A percentile compares a stretch with the other conserved stretches of the same genome.
Conservation (phyloP, 805 yeast genomes). For the Zygoascus flipseniorum region DNA sequence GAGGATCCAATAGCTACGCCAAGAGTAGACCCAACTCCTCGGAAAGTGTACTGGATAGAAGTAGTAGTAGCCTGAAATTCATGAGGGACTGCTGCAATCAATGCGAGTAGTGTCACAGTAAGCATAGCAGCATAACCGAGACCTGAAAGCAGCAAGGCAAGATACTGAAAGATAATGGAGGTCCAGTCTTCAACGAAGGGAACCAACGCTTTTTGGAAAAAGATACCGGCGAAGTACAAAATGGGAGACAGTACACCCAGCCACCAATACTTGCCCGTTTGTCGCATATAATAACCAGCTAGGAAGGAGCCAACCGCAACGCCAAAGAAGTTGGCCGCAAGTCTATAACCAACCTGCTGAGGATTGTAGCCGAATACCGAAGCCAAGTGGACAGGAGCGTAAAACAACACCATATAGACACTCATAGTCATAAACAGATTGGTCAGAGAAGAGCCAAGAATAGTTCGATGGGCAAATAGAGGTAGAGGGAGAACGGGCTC, state of each 20-base stretch:
- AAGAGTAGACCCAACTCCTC: slow-evolving; percentile 79
- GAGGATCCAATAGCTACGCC: slow-evolving; percentile 69
- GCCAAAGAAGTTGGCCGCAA: slow-evolving; percentile 50
- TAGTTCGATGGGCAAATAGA: slow-evolving; percentile 50
- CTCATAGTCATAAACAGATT: slow-evolving; percentile 69
- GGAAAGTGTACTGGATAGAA: slow-evolving; percentile 80
- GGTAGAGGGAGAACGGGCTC: slow-evolving; percentile 65
- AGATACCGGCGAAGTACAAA: slow-evolving; percentile 40
- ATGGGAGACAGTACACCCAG: slow-evolving; percentile 38
- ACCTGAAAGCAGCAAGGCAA: slow-evolving; percentile 47
- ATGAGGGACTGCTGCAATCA: slow-evolving; percentile 66
- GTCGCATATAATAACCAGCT: slow-evolving; percentile 59
- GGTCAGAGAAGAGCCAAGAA: slow-evolving; percentile 55
- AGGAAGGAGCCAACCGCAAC: slow-evolving; percentile 59
- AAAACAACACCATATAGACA: slow-evolving; percentile 53
- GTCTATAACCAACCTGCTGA: slow-evolving; percentile 48
- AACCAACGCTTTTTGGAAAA: slow-evolving; percentile 26
- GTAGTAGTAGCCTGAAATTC: slow-evolving; percentile 77
- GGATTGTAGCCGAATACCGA: slow-evolving; percentile 46
- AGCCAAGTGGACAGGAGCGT: slow-evolving; percentile 59
- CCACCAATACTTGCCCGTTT: slow-evolving; percentile 54
- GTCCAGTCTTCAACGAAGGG: slow-evolving; percentile 19
- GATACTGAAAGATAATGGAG: slow-evolving; percentile 29
- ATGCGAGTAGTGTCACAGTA: slow-evolving; percentile 63
- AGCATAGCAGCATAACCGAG: slow-evolving; percentile 58